Evolutionary conservation across 2,329 filamentous ascomycete genomes (phyloP), one percentile per base, ranked within the genome.

Genomic region (Calonectria henricotiae): DNA sequence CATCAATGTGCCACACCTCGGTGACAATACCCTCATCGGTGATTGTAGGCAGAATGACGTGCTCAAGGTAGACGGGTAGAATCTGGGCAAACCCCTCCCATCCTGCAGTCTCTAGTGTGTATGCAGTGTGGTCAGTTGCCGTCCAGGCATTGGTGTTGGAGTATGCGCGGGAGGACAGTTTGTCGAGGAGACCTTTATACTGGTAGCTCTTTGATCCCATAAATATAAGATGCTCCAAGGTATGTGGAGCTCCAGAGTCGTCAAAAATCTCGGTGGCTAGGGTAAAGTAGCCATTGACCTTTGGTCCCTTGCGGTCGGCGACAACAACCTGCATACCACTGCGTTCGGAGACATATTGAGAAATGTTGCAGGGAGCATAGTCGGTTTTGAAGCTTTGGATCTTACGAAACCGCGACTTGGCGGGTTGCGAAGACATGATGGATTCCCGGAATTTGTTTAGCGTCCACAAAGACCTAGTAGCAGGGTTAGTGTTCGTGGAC

Each of bases 81-180:
- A 98, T 97, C 81, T 97, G 94, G 1, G 95, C 92, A 80, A 99
- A 99, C 9, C 96, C 96, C 77, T 97, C 95, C 96, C 96, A 99
- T 2, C 96, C 96, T 27, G 96, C 96, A 12, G 95, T 96, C 78
- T 98, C 94, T 17, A 99, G 87, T 0, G 95, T 98, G 83, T 99
- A 99, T 2, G 95, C 95, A 0, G 97, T 99, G 80, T 98, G 95
- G 77, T 98, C 96, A 13, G 93, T 96, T 25, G 95, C 95, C 1
- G 96, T 99, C 94, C 96, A 99, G 4, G 96, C 96, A 82, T 99
- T 99, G 37, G 96, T 99, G 68, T 89, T 90, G 1, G 96, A 97
- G 81, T 98, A 99, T 1, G 96, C 94, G 74, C 97, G 90, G 5
- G 94, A 97, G 3, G 96, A 94, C 69, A 99, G 89, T 84, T 97